Evolutionary conservation across 1,284 basidiomycete genomes (phyloP), one percentile per base, ranked within the genome.

Genomic region (Leccinum solheimii): DNA sequence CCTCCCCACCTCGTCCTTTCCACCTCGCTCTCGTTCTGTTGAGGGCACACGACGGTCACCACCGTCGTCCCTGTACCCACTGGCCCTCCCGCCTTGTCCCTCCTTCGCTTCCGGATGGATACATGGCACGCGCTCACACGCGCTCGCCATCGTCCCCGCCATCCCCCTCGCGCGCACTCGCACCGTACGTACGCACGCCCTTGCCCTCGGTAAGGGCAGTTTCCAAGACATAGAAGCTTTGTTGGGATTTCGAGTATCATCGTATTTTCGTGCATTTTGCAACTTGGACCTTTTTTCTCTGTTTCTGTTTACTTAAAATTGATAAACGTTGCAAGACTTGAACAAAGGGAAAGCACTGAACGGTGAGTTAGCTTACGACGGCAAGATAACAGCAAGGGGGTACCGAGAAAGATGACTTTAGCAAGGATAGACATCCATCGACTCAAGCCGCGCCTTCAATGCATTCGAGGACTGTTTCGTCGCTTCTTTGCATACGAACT

Each of bases 361-460:
- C 27, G n/a, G 38, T 1, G 11, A 43, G 34, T 62, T 26, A 55
- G 49, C 27, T 6, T 16, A 21, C 9, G 55, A 34, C 13, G 10
- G 5, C 6, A 21, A 32, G 21, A 56, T 3, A 8, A 36, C 11
- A 5, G 13, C 7, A 55, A 16, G 5, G 3, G 5, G 38, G 2
- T 55, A 66, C 66, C 53, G 4, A 36, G 13, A 26, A 58, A 58
- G 5, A 16, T 10, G 7, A 10, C 26, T 34, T 51, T 26, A 57
- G 43, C 14, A 63, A 50, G 60, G 57, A 27, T 67, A 56, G 6
- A 61, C 49, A 36, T 68, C 58, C 55, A 65, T 61, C 8, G 55
- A 69, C 10, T 50, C 48, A 14, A 72, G 57, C 4, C 61, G 61
- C 7, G 30, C 55, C 34, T 48, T 62, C 58, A 60, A 51, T 43